Conservation (phyloP, 331 rosid genomes). For the Acacia pycnantha region DNA sequence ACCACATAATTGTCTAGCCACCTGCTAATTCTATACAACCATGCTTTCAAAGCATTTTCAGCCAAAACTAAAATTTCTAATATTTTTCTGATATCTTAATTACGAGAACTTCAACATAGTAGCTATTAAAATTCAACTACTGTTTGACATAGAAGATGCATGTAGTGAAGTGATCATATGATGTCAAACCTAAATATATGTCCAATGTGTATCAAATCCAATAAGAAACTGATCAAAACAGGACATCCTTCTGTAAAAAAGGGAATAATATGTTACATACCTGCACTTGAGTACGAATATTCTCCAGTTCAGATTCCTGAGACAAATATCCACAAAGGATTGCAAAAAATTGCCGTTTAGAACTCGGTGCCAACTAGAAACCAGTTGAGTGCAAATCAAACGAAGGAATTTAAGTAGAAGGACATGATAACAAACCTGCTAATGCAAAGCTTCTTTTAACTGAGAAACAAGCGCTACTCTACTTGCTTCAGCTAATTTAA, state of each 20-base stretch:
- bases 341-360: slow-evolving; percentile 19
- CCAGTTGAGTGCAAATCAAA: background rate
- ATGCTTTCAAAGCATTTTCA: slow-evolving; percentile 24
- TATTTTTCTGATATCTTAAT: background rate
- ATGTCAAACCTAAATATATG: slow-evolving; percentile 18
- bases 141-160: background rate
- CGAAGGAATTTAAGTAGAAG: background rate
- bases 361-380: slow-evolving; percentile 14
- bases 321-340: slow-evolving; percentile 26
- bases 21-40: background rate
- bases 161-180: slow-evolving; percentile 20
- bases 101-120: slow-evolving; percentile 13
- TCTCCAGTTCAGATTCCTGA: slow-evolving; percentile 90
- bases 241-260: slow-evolving; percentile 3
- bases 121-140: slow-evolving; percentile 10
- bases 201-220: slow-evolving; percentile 1
- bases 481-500: slow-evolving; percentile 69
- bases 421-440: slow-evolving; percentile 55
- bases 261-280: slow-evolving; percentile 40
- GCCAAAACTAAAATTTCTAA: background rate
- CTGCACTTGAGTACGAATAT: slow-evolving; percentile 87
- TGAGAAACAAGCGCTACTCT: slow-evolving; percentile 77
- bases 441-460: slow-evolving; percentile 79
- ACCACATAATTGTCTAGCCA: background rate
- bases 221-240: slow-evolving; percentile 23